These are phyloP conservation scores for Sclerotinia nivalis DNA, from an alignment of 2,329 filamentous ascomycete species.

Conservation along the genomic window DNA sequence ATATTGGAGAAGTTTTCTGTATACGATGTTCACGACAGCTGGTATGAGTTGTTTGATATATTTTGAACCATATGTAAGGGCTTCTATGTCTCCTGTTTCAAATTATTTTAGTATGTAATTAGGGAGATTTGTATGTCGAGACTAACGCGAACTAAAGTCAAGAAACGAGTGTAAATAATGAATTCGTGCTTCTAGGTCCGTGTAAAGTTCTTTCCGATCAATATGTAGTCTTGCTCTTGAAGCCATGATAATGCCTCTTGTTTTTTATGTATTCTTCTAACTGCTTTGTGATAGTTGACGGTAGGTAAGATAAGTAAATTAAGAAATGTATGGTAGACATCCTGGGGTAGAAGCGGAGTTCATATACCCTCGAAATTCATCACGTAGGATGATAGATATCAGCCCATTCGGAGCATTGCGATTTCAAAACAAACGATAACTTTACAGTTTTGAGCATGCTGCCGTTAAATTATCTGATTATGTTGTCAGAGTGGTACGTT, in stretches of 20 bases:
- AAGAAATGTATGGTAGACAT: not conserved
- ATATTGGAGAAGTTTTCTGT: conserved; percentile 76
- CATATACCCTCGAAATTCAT: not conserved
- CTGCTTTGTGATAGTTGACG: not conserved
- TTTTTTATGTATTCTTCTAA: not conserved
- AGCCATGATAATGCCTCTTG: not conserved
- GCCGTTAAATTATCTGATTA: not conserved
- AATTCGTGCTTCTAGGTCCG: conserved; percentile 33
- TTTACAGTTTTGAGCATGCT: not conserved
- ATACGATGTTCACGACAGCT: conserved; percentile 80
- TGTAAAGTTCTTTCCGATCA: conserved; percentile 32
- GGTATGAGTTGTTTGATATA: conserved; percentile 64
- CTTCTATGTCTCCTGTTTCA: conserved; percentile 35
- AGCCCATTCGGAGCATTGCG: conserved; percentile 12
- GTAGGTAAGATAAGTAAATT: too few species aligned
- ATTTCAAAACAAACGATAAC: not conserved
- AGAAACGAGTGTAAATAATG: conserved; percentile 38
- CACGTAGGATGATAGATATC: not conserved
- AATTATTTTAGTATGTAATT: conserved; percentile 27
- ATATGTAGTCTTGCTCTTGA: conserved; percentile 25
- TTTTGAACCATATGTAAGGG: conserved; percentile 38
- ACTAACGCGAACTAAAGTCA: conserved; percentile 28
- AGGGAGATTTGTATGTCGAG: not conserved
- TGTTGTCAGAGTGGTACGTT: conserved; percentile 14
- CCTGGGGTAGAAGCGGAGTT: not conserved